Conservation (phyloP, 2,329 filamentous ascomycete species). For the Sclerotinia borealis region DNA sequence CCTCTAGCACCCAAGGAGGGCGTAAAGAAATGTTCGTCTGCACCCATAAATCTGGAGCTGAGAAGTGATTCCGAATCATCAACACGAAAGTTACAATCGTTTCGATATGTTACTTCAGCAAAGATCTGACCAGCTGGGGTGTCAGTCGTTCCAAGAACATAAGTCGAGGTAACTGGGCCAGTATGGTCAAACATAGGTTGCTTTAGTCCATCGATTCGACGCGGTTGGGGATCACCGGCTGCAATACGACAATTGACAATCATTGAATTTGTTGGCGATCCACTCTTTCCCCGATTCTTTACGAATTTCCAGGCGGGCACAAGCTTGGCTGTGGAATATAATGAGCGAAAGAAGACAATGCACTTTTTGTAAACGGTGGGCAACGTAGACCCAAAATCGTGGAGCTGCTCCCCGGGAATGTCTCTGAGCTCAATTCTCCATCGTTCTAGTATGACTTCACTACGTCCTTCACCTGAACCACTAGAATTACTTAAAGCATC, state of each 20-base stretch:
- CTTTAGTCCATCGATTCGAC: constrained; percentile 61
- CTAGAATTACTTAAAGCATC: constrained; percentile 68
- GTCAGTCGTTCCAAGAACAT: constrained; percentile 76
- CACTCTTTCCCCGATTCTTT: constrained; percentile 64
- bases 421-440: constrained; percentile 82
- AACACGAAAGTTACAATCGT: constrained; percentile 83
- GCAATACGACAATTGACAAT: constrained; percentile 76
- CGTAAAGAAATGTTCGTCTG: constrained; percentile 81
- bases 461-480: constrained; percentile 33
- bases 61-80: constrained; percentile 87
- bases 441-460: constrained; percentile 77
- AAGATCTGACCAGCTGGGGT: constrained; percentile 81
- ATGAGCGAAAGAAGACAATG: constrained; percentile 86
- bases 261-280: constrained; percentile 54
- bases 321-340: constrained; percentile 76
- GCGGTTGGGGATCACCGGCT: constrained; percentile 47
- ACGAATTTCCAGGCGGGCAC: constrained; percentile 82
- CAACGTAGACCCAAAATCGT: constrained; percentile 58
- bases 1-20: constrained; percentile 55
- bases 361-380: constrained; percentile 96
- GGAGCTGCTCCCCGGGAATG: constrained; percentile 40
- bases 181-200: constrained; percentile 61
- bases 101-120: constrained; percentile 76
- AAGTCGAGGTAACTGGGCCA: constrained; percentile 63
- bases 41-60: constrained; percentile 88